Evolutionary conservation across 2,329 filamentous ascomycete species (phyloP).

Genomic region (Aspergillus chevalieri): DNA sequence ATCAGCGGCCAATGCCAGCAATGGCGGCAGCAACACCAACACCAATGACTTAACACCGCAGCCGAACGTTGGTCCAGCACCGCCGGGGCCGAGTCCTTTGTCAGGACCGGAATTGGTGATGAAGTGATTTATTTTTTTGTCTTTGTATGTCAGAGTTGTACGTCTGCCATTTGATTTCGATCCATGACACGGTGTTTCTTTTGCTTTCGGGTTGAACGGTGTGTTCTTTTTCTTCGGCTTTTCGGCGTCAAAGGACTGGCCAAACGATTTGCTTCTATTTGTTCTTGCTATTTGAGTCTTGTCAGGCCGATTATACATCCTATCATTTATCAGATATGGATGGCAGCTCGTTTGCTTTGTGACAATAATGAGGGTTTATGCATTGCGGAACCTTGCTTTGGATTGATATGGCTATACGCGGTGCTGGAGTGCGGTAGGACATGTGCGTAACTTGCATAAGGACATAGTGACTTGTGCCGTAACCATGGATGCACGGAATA

Average conservation of each 20-base stretch:
- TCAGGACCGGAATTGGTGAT: constrained; percentile 21
- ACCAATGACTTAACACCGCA: constrained; percentile 11
- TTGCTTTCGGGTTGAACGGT: constrained; percentile 1
- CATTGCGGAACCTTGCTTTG: too few relatives aligned
- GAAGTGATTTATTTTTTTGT: constrained; percentile 20
- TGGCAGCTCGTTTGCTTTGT: too few relatives aligned
- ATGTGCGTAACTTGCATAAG: too few relatives aligned
- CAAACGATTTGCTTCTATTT: too few relatives aligned
- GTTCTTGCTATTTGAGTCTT: too few relatives aligned
- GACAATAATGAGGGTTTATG: too few relatives aligned
- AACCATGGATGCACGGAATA: too few relatives aligned
- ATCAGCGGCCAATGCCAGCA: constrained; percentile 14
- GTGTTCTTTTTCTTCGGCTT: neutral
- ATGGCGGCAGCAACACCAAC: neutral
- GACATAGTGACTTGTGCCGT: too few relatives aligned
- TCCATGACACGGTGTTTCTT: neutral
- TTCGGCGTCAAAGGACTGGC: neutral
- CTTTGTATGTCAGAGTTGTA: constrained; percentile 1
- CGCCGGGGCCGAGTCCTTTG: constrained; percentile 14
- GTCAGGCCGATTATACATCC: too few relatives aligned
- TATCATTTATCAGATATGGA: too few relatives aligned
- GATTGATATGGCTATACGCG: too few relatives aligned
- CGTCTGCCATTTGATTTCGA: neutral
- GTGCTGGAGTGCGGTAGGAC: too few relatives aligned
- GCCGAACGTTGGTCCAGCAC: constrained; percentile 20